Conservation (phyloP, 768 basidiomycete genomes). For the Inosperma sp. region DNA sequence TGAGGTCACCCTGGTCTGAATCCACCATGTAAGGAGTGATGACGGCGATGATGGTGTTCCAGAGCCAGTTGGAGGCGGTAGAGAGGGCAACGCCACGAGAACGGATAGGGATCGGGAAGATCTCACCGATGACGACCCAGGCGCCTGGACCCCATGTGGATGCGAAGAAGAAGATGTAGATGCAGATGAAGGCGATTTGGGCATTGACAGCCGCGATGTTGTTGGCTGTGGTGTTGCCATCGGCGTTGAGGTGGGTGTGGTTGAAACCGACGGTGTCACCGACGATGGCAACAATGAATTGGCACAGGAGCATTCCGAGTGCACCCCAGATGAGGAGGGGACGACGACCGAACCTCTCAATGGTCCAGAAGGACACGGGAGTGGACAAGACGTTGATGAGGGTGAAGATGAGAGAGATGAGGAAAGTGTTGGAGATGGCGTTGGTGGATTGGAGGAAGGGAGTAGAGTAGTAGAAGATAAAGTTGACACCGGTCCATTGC, state of each 20-base stretch:
- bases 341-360: constrained; percentile 82
- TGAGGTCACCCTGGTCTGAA: constrained; percentile 41
- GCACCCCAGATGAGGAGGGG: constrained; percentile 77
- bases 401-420: constrained; percentile 62
- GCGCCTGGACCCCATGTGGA: constrained; percentile 71
- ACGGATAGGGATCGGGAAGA: constrained; percentile 79
- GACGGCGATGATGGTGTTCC: constrained; percentile 66
- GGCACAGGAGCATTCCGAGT: constrained; percentile 77
- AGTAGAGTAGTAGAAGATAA: constrained; percentile 70
- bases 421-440: constrained; percentile 53
- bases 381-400: constrained; percentile 80
- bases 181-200: constrained; percentile 54
- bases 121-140: constrained; percentile 70
- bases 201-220: constrained; percentile 52
- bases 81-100: constrained; percentile 78
- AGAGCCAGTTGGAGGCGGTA: constrained; percentile 50
- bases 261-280: constrained; percentile 43
- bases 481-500: constrained; percentile 77
- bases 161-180: constrained; percentile 49
- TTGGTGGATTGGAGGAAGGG: constrained; percentile 55
- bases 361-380: constrained; percentile 71
- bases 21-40: constrained; percentile 46
- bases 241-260: neutral
- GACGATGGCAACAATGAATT: constrained; percentile 65
- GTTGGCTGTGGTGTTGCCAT: constrained; percentile 20